Conservation (phyloP, 2,329 filamentous ascomycete genomes). For the Verticillium dahliae region DNA sequence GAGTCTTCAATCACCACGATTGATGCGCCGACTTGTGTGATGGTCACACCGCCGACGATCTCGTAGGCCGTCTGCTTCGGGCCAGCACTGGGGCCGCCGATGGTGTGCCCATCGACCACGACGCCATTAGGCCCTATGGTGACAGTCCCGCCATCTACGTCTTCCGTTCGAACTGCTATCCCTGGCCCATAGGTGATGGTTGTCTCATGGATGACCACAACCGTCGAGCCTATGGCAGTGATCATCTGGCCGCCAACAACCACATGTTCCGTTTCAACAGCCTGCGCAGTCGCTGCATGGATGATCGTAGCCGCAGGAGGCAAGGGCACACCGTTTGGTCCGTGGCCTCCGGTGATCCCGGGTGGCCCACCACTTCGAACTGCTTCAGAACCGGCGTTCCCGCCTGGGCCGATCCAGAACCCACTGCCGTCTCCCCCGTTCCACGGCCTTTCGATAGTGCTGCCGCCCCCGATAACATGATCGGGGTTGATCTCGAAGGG, state of each 20-base stretch:
- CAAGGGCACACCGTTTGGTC: neutral
- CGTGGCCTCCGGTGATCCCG: neutral
- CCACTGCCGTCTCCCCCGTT: conserved; percentile 13
- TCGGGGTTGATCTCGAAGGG: conserved; percentile 43
- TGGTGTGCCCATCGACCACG: conserved; percentile 28
- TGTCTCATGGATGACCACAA: conserved; percentile 32
- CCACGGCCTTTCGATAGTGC: conserved; percentile 34
- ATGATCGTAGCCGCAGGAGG: conserved; percentile 25
- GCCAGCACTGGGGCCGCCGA: conserved; percentile 34
- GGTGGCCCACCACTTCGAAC: neutral
- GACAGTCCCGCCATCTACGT: conserved; percentile 44
- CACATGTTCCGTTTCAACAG: conserved; percentile 31
- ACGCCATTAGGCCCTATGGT: conserved; percentile 41
- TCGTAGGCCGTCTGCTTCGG: conserved; percentile 31
- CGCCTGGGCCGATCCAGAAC: neutral
- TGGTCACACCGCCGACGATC: conserved; percentile 45
- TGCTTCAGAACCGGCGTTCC: neutral
- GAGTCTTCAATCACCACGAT: conserved; percentile 41
- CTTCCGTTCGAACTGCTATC: conserved; percentile 23
- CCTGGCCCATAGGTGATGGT: conserved; percentile 38
- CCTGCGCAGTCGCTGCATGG: neutral
- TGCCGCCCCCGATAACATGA: conserved; percentile 35
- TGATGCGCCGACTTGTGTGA: conserved; percentile 41
- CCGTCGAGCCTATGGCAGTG: conserved; percentile 32
- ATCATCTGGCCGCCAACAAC: conserved; percentile 42